Base-by-base conservation (phyloP, 495 filamentous ascomycete species). In the Oidiodendron maius region DNA sequence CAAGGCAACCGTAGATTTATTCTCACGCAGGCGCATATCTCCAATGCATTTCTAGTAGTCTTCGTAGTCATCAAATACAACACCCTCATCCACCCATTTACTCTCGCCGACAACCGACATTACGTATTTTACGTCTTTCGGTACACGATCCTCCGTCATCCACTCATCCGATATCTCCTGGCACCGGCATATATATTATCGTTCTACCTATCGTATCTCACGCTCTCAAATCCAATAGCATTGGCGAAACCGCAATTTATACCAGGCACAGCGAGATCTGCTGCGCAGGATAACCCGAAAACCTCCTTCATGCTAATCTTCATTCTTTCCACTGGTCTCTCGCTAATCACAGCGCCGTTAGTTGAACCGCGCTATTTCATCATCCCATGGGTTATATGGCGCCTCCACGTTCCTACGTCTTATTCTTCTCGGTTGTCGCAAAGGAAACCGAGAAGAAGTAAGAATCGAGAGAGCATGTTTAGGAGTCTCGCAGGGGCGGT, bases 121-220 rank as follows among this genome's bases (percentile, higher is more conserved):
- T 98, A 95, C 69, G 79, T 93, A 47, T 98, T 98, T 68, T 98
- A 98, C 65, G 72, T 93, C 48, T 97, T 98, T 70, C 84, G 89
- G 0, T 77, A 94, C 52, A 83, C 89, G 10, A 80, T 94, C 44
- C 72, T 78, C 3, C 69, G 70, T 18, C 79, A 88, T 46, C 69
- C 75, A 1, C 63, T 67, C 15, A 60, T 86, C 12, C 81, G 84
- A 26, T 94, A 94, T 60, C 61, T 76, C 13, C 81, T 83, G 2
- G 80, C 82, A 0, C 70, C 80, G 0, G 60, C 81, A 21, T 91
- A 82, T 54, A 73, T 78, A 57, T 55, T 70, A 47, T 83, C 68
- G 65, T 78, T 69, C 21, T 95, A 67, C 81, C 68, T 66, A 59
- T 76, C 80, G n/a, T 70, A 81, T 49, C 13, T 25, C 3, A 10